Evolutionary conservation across 208 protist species (phyloP), one percentile per base, ranked within the genome.

Genomic region (Naegleria fowleri): DNA sequence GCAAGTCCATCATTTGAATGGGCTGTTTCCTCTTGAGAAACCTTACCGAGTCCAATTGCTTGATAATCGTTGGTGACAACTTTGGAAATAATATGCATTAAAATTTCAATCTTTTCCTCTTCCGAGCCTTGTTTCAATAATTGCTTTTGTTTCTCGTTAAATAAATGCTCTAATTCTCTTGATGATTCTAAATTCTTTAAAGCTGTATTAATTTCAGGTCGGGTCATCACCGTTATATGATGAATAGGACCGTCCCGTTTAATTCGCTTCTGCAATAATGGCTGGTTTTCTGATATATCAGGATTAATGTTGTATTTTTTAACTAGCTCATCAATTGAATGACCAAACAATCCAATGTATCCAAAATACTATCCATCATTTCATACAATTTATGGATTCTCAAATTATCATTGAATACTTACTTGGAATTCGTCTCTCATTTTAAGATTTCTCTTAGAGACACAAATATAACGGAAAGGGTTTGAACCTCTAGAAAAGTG

Each of bases 331-430:
- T 89, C 86, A 41, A 89, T 41, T 29, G 29, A 43, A 2, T 39
- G 22, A 41, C 86, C 86, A 67, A 89, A 67, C n/a, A 89, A 67
- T 41, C 86, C 86, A 67, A 89, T 67, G 39, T 89, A 89, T 36
- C 86, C 48, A 58, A 89, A 89, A 40, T 89, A 89, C 41, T 89
- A 36, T 79, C 1, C 9, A 79, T 36, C 9, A 36, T 36, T 79
- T 36, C 9, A 79, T 6, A 6, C 29, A 13, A 79, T 79, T 36
- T 67, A 67, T 29, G 43, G 7, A 48, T 48, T 48, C 7, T 48
- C 43, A 25, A 75, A 13, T 75, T 22, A 75, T 75, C 58, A 29
- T 75, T 75, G 22, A 22, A 29, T 43, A 48, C 39, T 33, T 51
- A 86, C 40, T 16, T 86, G 40, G n/a, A 89, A 89, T 41, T 89